Percentiles rank a stretch among this genome's conserved stretches.
Conservation (phyloP, 345 rosid genomes). For the Citrus sinensis region DNA sequence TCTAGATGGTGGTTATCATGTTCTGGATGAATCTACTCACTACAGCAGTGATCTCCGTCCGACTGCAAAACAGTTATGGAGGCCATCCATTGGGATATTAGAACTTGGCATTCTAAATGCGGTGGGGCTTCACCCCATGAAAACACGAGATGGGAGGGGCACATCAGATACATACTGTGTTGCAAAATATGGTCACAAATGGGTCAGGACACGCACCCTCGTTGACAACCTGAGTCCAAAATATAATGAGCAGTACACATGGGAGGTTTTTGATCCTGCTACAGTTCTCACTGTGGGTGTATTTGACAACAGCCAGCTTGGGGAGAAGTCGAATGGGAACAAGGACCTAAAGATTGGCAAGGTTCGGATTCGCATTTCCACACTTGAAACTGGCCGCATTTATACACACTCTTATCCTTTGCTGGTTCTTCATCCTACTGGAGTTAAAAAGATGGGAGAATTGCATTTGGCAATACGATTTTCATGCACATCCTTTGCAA, state of each 20-base stretch:
- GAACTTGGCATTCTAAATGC: constrained; percentile 89
- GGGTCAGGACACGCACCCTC: constrained; percentile 90
- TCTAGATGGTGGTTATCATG: constrained; percentile 97
- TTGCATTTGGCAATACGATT: constrained; percentile 84
- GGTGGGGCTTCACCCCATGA: constrained; percentile 91
- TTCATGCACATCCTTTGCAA: constrained; percentile 70
- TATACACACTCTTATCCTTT: constrained; percentile 91
- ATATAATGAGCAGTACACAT: constrained; percentile 93
- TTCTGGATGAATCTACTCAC: constrained; percentile 93
- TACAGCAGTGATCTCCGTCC: constrained; percentile 97
- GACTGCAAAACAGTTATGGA: constrained; percentile 91
- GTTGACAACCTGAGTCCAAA: constrained; percentile 80
- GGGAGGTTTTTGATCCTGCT: constrained; percentile 96
- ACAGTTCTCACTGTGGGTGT: constrained; percentile 92
- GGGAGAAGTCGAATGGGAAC: constrained; percentile 49
- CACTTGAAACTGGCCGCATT: constrained; percentile 82
- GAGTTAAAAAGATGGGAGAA: constrained; percentile 98
- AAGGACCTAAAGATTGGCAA: constrained; percentile 86
- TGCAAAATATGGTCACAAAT: constrained; percentile 95
- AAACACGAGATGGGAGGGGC: constrained; percentile 75
- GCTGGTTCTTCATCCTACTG: constrained; percentile 82
- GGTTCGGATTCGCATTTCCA: constrained; percentile 87
- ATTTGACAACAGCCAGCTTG: constrained; percentile 86
- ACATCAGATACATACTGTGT: constrained; percentile 95
- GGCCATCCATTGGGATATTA: constrained; percentile 77